Evolutionary conservation across 345 rosid species (phyloP).

Genomic region (Eucalyptus urophylla): DNA sequence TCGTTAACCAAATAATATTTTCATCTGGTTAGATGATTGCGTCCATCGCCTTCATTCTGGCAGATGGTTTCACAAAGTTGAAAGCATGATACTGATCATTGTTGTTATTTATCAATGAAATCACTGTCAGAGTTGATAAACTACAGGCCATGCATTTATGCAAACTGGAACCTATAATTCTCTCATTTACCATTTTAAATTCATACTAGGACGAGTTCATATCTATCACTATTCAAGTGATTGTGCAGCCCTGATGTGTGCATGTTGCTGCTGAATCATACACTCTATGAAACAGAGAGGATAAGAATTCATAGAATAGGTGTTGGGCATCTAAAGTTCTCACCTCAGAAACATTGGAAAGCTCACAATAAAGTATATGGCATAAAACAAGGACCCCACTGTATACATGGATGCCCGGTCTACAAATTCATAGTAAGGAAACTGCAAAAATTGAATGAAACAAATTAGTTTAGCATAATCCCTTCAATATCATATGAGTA

Average conservation of each 20-base stretch:
- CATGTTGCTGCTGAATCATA: background rate
- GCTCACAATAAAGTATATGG: constrained; percentile 92
- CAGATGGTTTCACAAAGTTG: background rate
- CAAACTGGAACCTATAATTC: background rate
- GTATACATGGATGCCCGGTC: constrained; percentile 93
- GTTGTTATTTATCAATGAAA: background rate
- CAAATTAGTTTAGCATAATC: background rate
- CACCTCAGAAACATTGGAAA: constrained; percentile 99
- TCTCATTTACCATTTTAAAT: background rate
- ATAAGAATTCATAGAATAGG: background rate
- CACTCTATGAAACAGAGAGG: background rate
- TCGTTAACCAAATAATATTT: background rate
- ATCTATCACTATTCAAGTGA: background rate
- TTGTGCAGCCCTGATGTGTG: background rate
- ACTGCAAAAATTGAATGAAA: constrained; percentile 35
- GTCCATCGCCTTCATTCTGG: background rate
- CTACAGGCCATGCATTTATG: background rate
- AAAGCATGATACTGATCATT: background rate
- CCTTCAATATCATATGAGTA: background rate
- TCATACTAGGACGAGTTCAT: background rate
- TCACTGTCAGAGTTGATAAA: background rate
- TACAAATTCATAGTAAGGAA: constrained; percentile 90
- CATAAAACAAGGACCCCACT: constrained; percentile 95
- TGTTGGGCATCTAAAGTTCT: background rate
- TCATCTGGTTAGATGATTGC: background rate